These are phyloP conservation scores for Cryomyces minteri DNA, from an alignment of 495 filamentous ascomycete genomes.

Conservation along the genomic window DNA sequence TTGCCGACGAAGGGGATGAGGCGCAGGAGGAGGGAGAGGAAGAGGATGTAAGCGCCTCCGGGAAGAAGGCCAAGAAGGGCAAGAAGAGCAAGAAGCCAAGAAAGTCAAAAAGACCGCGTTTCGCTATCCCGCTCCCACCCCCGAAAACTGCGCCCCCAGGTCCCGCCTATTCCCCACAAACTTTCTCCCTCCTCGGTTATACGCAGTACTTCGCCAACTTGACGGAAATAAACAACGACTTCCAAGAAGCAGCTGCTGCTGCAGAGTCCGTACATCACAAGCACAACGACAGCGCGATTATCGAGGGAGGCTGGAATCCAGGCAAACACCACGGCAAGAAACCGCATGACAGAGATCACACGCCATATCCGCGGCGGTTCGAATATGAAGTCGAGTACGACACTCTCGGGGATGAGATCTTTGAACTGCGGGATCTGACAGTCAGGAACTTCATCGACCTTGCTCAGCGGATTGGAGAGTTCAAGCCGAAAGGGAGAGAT, in stretches of 20 bases:
- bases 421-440: constrained; percentile 65
- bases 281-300: not conserved
- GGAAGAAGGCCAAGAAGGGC: constrained; percentile 27
- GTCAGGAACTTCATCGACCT: constrained; percentile 64
- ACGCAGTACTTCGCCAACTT: constrained; percentile 91
- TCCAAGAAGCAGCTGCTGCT: constrained; percentile 9
- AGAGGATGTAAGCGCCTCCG: constrained; percentile 3
- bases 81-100: constrained; percentile 28
- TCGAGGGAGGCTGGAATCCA: not conserved
- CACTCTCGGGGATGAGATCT: constrained; percentile 56
- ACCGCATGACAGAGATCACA: constrained; percentile 13
- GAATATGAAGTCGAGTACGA: constrained; percentile 73
- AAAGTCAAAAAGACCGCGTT: constrained; percentile 37
- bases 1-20: not conserved
- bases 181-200: constrained; percentile 55
- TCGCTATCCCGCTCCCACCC: constrained; percentile 52
- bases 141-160: constrained; percentile 59
- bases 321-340: constrained; percentile 24
- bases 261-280: not conserved
- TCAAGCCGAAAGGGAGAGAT: constrained; percentile 10
- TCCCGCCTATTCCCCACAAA: constrained; percentile 79
- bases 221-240: constrained; percentile 62
- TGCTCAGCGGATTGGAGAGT: constrained; percentile 56
- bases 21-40: constrained; percentile 1
- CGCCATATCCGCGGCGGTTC: constrained; percentile 43